These are phyloP conservation scores for Mortierella antarctica DNA, from an alignment of 192 early-diverging fungal genomes.

Conservation along the genomic window DNA sequence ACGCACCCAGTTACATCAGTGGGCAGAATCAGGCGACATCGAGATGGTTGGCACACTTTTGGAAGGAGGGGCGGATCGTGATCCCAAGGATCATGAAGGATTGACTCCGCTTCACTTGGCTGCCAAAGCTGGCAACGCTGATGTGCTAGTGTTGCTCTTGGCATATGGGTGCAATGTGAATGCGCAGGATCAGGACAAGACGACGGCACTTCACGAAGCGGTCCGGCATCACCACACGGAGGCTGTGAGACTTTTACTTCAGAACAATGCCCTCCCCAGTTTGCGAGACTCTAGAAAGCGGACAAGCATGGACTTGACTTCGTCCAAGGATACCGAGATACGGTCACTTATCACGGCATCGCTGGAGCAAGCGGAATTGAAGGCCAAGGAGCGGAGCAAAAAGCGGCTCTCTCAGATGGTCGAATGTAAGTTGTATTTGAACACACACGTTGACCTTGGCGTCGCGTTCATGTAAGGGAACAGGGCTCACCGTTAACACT, in stretches of 20 bases:
- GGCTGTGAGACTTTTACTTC: constrained; percentile 56
- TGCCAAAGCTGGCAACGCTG: constrained; percentile 63
- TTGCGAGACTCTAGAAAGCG: constrained; percentile 67
- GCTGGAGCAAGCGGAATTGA: constrained; percentile 41
- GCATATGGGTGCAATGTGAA: constrained; percentile 69
- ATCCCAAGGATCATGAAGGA: constrained; percentile 72
- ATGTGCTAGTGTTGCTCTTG: constrained; percentile 58
- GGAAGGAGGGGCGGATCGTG: constrained; percentile 69
- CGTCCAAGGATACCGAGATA: constrained; percentile 40
- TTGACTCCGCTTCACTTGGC: constrained; percentile 77
- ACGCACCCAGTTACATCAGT: constrained; percentile 73
- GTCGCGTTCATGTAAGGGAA: neutral
- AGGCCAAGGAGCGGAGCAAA: constrained; percentile 50
- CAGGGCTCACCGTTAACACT: neutral
- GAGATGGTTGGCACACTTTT: constrained; percentile 62
- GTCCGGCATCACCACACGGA: constrained; percentile 56
- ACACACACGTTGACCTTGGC: no score
- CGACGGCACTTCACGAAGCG: constrained; percentile 75
- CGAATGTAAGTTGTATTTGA: constrained; percentile 20
- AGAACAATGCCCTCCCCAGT: constrained; percentile 56
- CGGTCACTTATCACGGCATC: constrained; percentile 26
- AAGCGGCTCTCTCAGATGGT: constrained; percentile 30
- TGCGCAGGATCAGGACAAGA: constrained; percentile 69
- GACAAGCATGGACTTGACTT: constrained; percentile 64
- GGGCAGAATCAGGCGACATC: constrained; percentile 69